Base-by-base conservation (phyloP, 2,329 filamentous ascomycete genomes). In the Scleromitrula shiraiana region DNA sequence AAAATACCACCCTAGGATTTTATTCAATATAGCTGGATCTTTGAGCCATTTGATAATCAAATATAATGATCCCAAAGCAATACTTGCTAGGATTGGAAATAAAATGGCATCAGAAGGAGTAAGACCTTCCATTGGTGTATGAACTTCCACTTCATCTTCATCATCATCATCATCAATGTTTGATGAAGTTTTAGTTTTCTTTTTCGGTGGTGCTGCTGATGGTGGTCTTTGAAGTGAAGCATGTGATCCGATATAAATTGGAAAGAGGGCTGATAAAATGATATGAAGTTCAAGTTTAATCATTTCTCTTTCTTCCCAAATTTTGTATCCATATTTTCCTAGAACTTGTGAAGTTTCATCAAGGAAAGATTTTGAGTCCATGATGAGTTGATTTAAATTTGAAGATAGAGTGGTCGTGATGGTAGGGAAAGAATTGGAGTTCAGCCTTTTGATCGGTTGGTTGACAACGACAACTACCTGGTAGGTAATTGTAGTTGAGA, bases 1-100 rank as follows among this genome's bases (percentile, higher is more conserved):
- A 67, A 95, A 90, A 70, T 97, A 96, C 61, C 77, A 80, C 32
- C 86, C 83, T 19, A 97, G 70, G 32, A 94, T 77, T 66, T 83
- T 86, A 70, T 91, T 96, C 59, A 97, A 68, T 19, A 94, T 70
- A 9, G 81, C 74, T 1, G 89, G 83, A 60, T 95, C 87, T 55
- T 91, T 74, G 47, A 96, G 77, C 77, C 84, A 93, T 64, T 94
- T 88, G 62, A 97, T 88, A 51, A 95, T 72, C 59, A 90, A 83
- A 70, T 97, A 97, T 10, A 97, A 73, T 5, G 80, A 80, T 35
- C 81, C 75, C 7, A 97, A 77, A 1, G 83, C 80, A 8, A 72
- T 61, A 2, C 82, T 88, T 5, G 89, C 90, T 46, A 89, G 71
- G 26, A 96, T 57, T 2, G 91, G 93, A 54, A 96, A 86, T 59